Percentiles rank a stretch among this genome's conserved stretches.
These are phyloP conservation scores for Volvariella volvacea DNA, from an alignment of 1,284 basidiomycete species.

Conservation along the genomic window DNA sequence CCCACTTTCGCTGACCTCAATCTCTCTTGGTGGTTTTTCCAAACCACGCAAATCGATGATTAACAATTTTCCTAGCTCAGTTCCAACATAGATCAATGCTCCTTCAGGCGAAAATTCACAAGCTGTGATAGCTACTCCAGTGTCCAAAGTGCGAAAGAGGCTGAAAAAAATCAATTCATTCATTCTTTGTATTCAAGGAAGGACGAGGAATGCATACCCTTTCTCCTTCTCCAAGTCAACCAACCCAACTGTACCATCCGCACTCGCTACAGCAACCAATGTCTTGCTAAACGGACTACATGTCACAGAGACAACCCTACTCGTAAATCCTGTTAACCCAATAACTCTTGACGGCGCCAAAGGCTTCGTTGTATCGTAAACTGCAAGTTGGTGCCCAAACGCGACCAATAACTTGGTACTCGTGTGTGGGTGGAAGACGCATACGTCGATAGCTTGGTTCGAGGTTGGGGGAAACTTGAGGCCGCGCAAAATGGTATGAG, in stretches of 20 bases:
- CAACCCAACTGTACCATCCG: conserved; percentile 46
- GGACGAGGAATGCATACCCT: conserved; percentile 34
- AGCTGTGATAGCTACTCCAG: conserved; percentile 47
- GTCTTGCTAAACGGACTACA: conserved; percentile 72
- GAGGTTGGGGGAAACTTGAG: conserved; percentile 31
- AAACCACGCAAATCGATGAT: conserved; percentile 55
- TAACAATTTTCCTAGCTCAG: conserved; percentile 53
- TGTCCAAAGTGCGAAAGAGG: conserved; percentile 45
- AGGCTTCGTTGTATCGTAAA: conserved; percentile 58
- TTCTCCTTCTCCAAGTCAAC: conserved; percentile 71
- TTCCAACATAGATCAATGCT: conserved; percentile 55
- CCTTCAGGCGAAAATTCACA: conserved; percentile 64
- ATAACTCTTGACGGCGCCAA: conserved; percentile 48
- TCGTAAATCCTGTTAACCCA: conserved; percentile 37
- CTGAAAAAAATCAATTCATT: conserved; percentile 22
- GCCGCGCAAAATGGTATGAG: conserved; percentile 47
- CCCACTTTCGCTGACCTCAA: conserved; percentile 41
- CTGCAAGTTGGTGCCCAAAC: conserved; percentile 41
- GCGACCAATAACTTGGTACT: conserved; percentile 52
- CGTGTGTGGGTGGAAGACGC: conserved; percentile 54
- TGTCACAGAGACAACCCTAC: conserved; percentile 43
- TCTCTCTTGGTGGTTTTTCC: conserved; percentile 51
- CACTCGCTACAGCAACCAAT: conserved; percentile 49
- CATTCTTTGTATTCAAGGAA: not conserved
- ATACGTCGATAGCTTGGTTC: conserved; percentile 31